A percentile compares a stretch with the other conserved stretches of the same genome.
Evolutionary conservation across 208 protist genomes (phyloP).

Genomic region (Sergeia podlipaevii): DNA sequence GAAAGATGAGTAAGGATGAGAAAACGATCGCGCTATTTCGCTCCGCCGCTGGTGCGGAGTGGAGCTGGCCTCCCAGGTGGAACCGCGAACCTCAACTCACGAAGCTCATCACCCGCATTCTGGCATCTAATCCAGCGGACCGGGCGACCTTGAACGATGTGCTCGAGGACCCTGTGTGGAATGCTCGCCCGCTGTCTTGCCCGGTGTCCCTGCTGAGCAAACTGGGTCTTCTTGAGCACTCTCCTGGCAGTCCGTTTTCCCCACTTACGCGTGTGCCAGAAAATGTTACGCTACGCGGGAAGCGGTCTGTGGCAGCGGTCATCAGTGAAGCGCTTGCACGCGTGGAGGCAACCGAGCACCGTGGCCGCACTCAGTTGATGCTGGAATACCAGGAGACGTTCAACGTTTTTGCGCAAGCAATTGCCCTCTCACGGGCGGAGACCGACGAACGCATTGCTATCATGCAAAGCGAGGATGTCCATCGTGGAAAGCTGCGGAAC

Average conservation of each 20-base stretch:
- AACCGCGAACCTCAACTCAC: constrained; percentile 54
- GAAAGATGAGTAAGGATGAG: constrained; percentile 59
- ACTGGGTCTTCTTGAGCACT: constrained; percentile 60
- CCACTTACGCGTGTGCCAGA: constrained; percentile 40
- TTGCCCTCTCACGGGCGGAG: constrained; percentile 36
- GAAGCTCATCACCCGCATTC: constrained; percentile 58
- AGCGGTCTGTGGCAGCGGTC: constrained; percentile 31
- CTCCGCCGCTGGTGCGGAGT: constrained; percentile 63
- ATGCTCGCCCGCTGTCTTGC: constrained; percentile 71
- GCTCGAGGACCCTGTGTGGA: constrained; percentile 77
- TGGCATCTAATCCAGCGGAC: constrained; percentile 38
- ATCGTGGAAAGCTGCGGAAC: constrained; percentile 30
- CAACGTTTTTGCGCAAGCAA: constrained; percentile 28
- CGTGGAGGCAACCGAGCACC: constrained; percentile 50
- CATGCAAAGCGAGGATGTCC: constrained; percentile 27
- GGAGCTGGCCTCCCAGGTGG: constrained; percentile 75
- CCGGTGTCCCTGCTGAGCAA: constrained; percentile 77
- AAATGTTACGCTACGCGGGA: constrained; percentile 27
- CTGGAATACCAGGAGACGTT: constrained; percentile 60
- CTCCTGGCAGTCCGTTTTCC: constrained; percentile 8
- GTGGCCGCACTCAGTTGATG: constrained; percentile 48
- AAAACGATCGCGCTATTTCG: constrained; percentile 72
- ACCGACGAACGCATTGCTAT: constrained; percentile 20
- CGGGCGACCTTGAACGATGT: constrained; percentile 71
- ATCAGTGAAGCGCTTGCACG: constrained; percentile 38